Conservation (phyloP, 2,329 filamentous ascomycete species). For the Clonostachys rhizophaga region DNA sequence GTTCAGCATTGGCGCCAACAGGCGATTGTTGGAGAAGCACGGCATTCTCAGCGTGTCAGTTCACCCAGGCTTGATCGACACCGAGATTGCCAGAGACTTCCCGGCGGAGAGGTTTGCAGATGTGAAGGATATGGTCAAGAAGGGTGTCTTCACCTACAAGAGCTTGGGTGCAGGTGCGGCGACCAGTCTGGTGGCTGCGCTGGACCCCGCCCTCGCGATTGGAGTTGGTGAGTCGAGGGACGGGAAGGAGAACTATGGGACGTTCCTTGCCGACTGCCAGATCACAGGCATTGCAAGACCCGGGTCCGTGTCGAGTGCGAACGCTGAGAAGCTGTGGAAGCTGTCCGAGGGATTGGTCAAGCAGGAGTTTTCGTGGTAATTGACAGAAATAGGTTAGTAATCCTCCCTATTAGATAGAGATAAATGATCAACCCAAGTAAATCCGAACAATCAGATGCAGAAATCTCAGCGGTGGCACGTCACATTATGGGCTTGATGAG, state of each 20-base stretch:
- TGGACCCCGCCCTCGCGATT: conserved; percentile 18
- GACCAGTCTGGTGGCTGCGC: conserved; percentile 21
- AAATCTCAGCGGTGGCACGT: too few relatives aligned
- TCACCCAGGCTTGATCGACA: conserved; percentile 24
- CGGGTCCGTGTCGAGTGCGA: conserved; percentile 14
- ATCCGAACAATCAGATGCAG: too few relatives aligned
- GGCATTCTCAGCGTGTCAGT: conserved; percentile 21
- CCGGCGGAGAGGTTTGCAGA: conserved; percentile 4
- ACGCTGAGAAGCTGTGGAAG: conserved; percentile 19
- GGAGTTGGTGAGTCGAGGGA: conserved; percentile 19
- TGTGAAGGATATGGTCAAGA: conserved; percentile 8
- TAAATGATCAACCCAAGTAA: too few relatives aligned
- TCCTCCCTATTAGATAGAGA: too few relatives aligned
- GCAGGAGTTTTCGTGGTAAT: conserved; percentile 13
- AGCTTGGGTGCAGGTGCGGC: conserved; percentile 20
- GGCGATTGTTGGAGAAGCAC: conserved; percentile 15
- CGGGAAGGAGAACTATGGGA: conserved; percentile 10
- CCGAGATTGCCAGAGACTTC: conserved; percentile 19
- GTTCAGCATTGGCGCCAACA: conserved; percentile 14
- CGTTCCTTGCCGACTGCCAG: conserved; percentile 12
- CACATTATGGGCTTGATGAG: too few relatives aligned
- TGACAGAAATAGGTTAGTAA: not conserved
- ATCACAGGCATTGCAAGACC: conserved; percentile 13
- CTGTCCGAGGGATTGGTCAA: conserved; percentile 19
- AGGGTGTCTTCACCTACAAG: conserved; percentile 8